These are phyloP conservation scores for Bombardia bombarda DNA, from an alignment of 495 filamentous ascomycete genomes.

Conservation along the genomic window DNA sequence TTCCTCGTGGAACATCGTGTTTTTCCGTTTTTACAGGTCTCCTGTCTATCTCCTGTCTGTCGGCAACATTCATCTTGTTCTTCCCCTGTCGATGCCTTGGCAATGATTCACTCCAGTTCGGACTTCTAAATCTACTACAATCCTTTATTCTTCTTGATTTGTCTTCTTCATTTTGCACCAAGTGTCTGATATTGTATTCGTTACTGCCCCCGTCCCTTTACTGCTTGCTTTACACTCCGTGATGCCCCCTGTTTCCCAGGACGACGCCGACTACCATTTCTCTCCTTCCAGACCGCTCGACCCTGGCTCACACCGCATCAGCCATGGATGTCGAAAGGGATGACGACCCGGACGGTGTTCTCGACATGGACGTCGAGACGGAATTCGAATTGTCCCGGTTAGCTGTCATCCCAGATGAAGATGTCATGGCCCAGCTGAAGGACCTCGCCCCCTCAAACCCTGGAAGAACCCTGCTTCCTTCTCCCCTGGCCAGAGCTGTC, in stretches of 20 bases:
- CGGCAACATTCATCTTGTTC: neutral
- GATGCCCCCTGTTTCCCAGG: neutral
- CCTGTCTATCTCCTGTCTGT: neutral
- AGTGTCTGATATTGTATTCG: too few species aligned
- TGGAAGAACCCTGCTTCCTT: conserved; percentile 57
- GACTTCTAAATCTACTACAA: too few species aligned
- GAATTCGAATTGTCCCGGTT: neutral
- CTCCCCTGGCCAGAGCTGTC: conserved; percentile 59
- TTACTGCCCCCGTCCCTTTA: too few species aligned
- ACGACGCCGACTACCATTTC: neutral
- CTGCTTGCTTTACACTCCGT: neutral
- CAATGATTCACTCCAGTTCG: too few species aligned
- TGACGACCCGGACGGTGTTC: neutral
- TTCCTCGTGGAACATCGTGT: neutral
- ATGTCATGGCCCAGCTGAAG: conserved; percentile 9
- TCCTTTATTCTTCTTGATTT: neutral
- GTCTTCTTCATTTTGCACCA: neutral
- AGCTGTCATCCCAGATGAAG: conserved; percentile 6
- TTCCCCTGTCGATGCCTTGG: neutral
- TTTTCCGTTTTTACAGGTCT: neutral
- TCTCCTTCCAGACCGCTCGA: neutral
- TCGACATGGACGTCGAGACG: conserved; percentile 1
- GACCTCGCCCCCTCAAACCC: conserved; percentile 16
- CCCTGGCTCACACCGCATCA: neutral
- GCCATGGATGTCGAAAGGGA: conserved; percentile 6